Conservation (phyloP, 1,284 basidiomycete genomes). For the Kwoniella shivajii region DNA sequence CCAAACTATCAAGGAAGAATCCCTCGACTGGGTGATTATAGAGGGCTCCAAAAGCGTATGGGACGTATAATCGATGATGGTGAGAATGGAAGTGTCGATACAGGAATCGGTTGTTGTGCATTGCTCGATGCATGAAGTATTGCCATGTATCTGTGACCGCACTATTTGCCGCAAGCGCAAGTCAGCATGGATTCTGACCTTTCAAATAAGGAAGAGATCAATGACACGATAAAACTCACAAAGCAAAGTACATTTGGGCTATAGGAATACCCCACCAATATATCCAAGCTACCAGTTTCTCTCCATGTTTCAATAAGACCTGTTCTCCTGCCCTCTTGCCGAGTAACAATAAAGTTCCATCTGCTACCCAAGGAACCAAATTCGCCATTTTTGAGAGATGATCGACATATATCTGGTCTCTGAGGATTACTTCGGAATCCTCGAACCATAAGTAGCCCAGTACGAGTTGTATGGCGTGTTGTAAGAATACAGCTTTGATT, state of each 20-base stretch:
- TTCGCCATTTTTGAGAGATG: constrained; percentile 60
- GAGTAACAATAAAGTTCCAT: constrained; percentile 56
- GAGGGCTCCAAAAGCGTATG: constrained; percentile 94
- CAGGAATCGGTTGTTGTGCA: constrained; percentile 88
- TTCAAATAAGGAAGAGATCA: neutral
- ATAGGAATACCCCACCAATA: constrained; percentile 96
- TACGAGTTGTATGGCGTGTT: constrained; percentile 81
- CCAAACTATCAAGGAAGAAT: constrained; percentile 83
- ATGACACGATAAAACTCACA: constrained; percentile 66
- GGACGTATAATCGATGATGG: constrained; percentile 95
- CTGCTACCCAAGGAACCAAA: constrained; percentile 56
- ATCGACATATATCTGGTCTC: constrained; percentile 56
- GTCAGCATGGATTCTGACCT: neutral
- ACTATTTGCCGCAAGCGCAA: constrained; percentile 57
- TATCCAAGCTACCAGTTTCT: constrained; percentile 64
- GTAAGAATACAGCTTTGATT: constrained; percentile 74
- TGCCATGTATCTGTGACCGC: constrained; percentile 98
- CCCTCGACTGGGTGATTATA: constrained; percentile 99
- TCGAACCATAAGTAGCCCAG: constrained; percentile 73
- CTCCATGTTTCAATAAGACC: constrained; percentile 58
- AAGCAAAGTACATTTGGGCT: constrained; percentile 74
- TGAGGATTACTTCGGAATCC: constrained; percentile 54
- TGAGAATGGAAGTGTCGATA: constrained; percentile 92
- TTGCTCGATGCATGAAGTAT: constrained; percentile 89
- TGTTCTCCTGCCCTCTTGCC: constrained; percentile 50